phyloP scores from a whole-genome alignment of 1,284 basidiomycete species.

The Tausonia pullulans region DNA sequence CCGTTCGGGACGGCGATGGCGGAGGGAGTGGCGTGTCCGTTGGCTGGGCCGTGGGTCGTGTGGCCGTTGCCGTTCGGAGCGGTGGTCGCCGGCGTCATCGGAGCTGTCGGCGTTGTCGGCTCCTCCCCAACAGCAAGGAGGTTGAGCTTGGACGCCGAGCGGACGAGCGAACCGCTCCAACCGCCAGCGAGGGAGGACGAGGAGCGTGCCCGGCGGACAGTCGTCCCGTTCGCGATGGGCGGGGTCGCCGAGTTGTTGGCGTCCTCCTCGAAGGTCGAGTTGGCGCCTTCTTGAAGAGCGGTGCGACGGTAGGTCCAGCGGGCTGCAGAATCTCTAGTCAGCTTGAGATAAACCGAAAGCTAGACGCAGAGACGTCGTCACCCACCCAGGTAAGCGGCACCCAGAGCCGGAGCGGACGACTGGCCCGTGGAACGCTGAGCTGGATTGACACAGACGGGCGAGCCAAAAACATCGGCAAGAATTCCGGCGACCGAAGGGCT shows the following conservation, averaged over 20 bases:
- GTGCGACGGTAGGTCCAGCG: neutral
- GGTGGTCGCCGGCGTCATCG: neutral
- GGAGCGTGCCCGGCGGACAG: neutral
- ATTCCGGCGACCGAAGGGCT: neutral
- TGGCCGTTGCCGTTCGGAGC: neutral
- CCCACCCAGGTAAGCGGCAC: slow-evolving; percentile 2
- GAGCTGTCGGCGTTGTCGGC: neutral
- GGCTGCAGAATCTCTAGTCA: neutral
- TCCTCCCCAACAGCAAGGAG: too few species aligned
- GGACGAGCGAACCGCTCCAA: neutral
- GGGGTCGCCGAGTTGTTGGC: neutral
- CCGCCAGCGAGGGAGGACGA: neutral
- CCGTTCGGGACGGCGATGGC: too few species aligned
- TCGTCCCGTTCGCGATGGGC: neutral
- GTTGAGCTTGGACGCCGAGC: neutral
- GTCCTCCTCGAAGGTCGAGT: neutral
- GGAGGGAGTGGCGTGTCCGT: too few species aligned
- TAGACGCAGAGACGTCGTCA: neutral
- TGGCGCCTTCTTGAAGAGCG: neutral
- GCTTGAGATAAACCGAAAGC: neutral
- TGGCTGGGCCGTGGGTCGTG: too few species aligned
- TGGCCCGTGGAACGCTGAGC: neutral
- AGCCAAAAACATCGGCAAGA: slow-evolving; percentile 1
- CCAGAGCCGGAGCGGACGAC: neutral
- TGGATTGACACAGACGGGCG: neutral